Percentiles rank a stretch among this genome's conserved stretches.
Conservation (phyloP, 2,329 filamentous ascomycete species). For the Fusarium buharicum region DNA sequence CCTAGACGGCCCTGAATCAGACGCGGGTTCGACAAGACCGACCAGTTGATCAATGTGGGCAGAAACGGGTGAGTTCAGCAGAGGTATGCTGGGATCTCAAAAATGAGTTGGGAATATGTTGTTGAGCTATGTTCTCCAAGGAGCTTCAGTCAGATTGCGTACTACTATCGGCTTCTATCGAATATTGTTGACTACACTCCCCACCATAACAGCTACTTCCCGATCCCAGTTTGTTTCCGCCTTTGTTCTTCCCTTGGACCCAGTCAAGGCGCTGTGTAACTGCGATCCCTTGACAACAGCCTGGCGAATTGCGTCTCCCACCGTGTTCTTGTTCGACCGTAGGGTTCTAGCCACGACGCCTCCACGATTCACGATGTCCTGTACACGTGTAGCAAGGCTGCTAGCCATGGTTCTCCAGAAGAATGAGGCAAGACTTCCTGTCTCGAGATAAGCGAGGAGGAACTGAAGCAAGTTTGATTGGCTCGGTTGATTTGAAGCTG, state of each 20-base stretch:
- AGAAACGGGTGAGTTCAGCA: not conserved
- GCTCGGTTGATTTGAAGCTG: slow-evolving; percentile 48
- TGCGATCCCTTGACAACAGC: slow-evolving; percentile 84
- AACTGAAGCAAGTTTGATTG: slow-evolving; percentile 72
- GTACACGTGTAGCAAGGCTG: slow-evolving; percentile 78
- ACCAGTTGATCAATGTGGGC: not conserved
- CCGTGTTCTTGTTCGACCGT: slow-evolving; percentile 75
- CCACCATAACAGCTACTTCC: slow-evolving; percentile 94
- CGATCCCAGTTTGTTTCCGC: slow-evolving; percentile 77
- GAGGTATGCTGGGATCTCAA: not conserved
- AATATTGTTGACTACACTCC: slow-evolving; percentile 74
- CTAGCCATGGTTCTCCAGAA: slow-evolving; percentile 93
- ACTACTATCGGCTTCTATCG: slow-evolving; percentile 42
- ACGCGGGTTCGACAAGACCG: not conserved
- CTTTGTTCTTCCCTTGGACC: slow-evolving; percentile 57
- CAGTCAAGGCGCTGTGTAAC: slow-evolving; percentile 66
- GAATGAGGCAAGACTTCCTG: slow-evolving; percentile 84
- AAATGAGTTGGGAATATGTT: not conserved
- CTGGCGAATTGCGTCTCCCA: slow-evolving; percentile 81
- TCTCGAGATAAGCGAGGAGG: slow-evolving; percentile 82
- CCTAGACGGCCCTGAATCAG: slow-evolving; percentile 11
- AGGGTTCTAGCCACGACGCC: slow-evolving; percentile 86
- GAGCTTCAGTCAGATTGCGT: not conserved
- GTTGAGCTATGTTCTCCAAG: not conserved
- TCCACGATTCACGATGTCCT: slow-evolving; percentile 84